Percentiles rank a stretch among this genome's conserved stretches.
Evolutionary conservation across 495 filamentous ascomycete genomes (phyloP).

Genomic region (Daldinia loculata): DNA sequence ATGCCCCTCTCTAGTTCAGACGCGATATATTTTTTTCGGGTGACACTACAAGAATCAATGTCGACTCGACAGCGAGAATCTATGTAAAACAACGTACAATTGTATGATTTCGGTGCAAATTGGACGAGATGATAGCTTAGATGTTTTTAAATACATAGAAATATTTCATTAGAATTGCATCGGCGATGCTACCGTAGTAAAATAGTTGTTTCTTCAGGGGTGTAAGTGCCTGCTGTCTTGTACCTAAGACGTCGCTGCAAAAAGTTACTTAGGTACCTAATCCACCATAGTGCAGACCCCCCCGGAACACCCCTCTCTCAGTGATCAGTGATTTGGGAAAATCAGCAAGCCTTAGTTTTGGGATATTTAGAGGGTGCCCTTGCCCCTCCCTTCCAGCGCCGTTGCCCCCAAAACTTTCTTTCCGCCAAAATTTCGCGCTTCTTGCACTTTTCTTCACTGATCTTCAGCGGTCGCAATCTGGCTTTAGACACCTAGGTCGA

Average conservation of each 20-base stretch:
- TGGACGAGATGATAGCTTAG: background rate
- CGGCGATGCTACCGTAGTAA: background rate
- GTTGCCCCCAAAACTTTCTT: constrained; percentile 45
- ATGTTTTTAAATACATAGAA: background rate
- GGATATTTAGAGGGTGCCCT: constrained; percentile 46
- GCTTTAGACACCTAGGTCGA: constrained; percentile 2
- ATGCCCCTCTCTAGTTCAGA: constrained; percentile 16
- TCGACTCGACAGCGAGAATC: constrained; percentile 20
- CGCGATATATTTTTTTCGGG: constrained; percentile 32
- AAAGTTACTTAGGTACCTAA: constrained; percentile 11
- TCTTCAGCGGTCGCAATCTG: constrained; percentile 20
- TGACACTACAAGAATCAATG: constrained; percentile 34
- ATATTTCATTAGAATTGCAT: constrained; percentile 20
- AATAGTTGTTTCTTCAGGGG: constrained; percentile 14
- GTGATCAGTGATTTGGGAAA: constrained; percentile 45
- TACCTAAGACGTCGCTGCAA: background rate
- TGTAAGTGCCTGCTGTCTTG: constrained; percentile 18
- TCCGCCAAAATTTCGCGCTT: constrained; percentile 38
- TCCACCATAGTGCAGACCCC: constrained; percentile 22
- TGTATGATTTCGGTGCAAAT: constrained; percentile 14
- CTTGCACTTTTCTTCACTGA: constrained; percentile 20
- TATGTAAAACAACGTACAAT: constrained; percentile 2
- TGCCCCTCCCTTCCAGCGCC: constrained; percentile 44
- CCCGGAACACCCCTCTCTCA: constrained; percentile 32
- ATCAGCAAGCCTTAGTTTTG: constrained; percentile 45